Evolutionary conservation across 1,139 yeast species (phyloP).

Genomic region (Magnusiomyces paraingens): DNA sequence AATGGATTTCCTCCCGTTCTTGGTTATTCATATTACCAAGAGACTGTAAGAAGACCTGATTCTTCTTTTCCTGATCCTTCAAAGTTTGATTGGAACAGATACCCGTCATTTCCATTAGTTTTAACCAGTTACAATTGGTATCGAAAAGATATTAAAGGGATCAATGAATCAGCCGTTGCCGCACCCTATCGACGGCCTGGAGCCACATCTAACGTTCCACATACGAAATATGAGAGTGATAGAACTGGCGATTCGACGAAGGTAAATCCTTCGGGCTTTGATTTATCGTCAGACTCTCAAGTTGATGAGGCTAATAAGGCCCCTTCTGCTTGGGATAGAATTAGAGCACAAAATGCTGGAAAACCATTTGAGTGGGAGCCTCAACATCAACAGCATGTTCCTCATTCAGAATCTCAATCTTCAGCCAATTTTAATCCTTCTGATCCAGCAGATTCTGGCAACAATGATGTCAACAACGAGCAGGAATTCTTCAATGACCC

Average conservation of each 20-base stretch:
- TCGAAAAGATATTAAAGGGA: conserved; percentile 10
- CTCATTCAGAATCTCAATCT: background rate
- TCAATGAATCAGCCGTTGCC: background rate
- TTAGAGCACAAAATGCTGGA: conserved; percentile 12
- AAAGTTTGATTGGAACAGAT: conserved; percentile 12
- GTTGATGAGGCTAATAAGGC: background rate
- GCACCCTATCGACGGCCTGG: conserved; percentile 1
- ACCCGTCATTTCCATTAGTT: conserved; percentile 14
- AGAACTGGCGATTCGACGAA: conserved; percentile 1
- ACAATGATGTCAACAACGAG: no score
- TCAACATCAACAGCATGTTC: conserved; percentile 11
- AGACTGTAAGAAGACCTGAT: conserved; percentile 11
- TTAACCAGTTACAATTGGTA: conserved; percentile 7
- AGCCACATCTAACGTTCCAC: conserved; percentile 2
- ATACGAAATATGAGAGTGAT: conserved; percentile 5
- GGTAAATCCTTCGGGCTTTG: conserved; percentile 1
- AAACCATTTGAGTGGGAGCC: conserved; percentile 14
- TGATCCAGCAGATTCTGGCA: no score
- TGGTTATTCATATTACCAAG: conserved; percentile 14
- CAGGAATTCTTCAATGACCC: no score
- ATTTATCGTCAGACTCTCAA: background rate
- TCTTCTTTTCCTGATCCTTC: conserved; percentile 14
- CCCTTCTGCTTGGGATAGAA: conserved; percentile 13
- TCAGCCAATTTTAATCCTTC: no score
- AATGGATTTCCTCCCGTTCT: conserved; percentile 12